These are phyloP conservation scores for Phytophthora pistaciae DNA, from an alignment of 352 stramenopile genomes.

Conservation along the genomic window DNA sequence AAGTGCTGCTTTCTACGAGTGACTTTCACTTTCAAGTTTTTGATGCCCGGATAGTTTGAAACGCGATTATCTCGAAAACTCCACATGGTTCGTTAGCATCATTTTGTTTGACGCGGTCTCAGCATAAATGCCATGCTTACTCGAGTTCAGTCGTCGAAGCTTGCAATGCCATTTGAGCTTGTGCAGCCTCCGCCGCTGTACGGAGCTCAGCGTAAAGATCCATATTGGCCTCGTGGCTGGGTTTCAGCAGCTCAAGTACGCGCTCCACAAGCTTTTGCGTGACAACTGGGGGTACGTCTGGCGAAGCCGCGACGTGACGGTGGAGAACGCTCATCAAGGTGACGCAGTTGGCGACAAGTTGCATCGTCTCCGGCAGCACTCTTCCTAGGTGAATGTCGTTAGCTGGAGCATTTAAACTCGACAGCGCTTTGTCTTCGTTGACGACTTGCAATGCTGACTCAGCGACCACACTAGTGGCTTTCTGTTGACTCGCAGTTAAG, in stretches of 20 bases:
- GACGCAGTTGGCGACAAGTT: constrained; percentile 64
- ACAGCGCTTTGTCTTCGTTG: constrained; percentile 23
- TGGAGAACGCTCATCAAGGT: constrained; percentile 66
- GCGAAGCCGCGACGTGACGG: constrained; percentile 23
- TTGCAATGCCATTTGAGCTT: constrained; percentile 38
- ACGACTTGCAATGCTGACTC: constrained; percentile 21
- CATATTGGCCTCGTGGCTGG: constrained; percentile 62
- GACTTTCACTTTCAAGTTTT: too few relatives aligned
- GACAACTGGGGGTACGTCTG: constrained; percentile 51
- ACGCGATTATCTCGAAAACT: too few relatives aligned
- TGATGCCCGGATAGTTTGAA: too few relatives aligned
- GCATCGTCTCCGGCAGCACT: constrained; percentile 50
- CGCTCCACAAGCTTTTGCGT: constrained; percentile 73
- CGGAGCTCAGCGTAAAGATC: constrained; percentile 71
- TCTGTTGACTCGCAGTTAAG: constrained; percentile 52
- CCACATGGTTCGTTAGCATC: too few relatives aligned
- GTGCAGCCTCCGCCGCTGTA: constrained; percentile 39
- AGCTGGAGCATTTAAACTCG: constrained; percentile 7
- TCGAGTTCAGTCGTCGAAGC: constrained; percentile 17
- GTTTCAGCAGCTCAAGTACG: constrained; percentile 68
- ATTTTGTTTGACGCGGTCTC: too few relatives aligned
- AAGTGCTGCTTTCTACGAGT: too few relatives aligned
- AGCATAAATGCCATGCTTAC: constrained; percentile 3
- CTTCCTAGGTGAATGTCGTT: constrained; percentile 8
- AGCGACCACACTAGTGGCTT: constrained; percentile 42